Base-by-base conservation (phyloP, 2,329 filamentous ascomycete species). In the Paracoccidioides lutzii region DNA sequence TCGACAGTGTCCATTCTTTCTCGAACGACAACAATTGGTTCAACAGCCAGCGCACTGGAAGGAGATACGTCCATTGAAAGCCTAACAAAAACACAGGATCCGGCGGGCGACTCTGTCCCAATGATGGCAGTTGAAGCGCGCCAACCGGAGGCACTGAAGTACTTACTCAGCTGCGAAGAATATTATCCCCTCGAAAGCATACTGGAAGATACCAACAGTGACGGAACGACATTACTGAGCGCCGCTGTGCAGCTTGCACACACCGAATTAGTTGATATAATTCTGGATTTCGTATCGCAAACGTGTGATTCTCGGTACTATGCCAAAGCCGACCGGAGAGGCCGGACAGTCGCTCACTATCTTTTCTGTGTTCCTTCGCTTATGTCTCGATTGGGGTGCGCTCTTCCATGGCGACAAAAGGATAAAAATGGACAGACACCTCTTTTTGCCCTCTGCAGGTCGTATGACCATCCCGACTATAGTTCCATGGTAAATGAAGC, bases 371-470 rank as follows among this genome's bases (percentile, higher is more conserved):
- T 88, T 7, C 93, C 93, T 2, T 78, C 81, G 54, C 76, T 98
- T 22, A 93, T 98, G 61, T 74, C 77, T 46, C 79, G 80, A 55
- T 84, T 97, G 58, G 90, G 90, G 2, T 78, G 80, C 58, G 73
- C 91, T 61, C 76, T 98, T 54, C 87, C 89, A 7, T 98, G 93
- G 93, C 81, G 83, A 57, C 82, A 94, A 69, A 89, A 85, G 62
- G 93, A 98, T 70, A 94, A 90, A 68, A 96, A 97, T 66, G 93
- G 93, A 0, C 93, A 97, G 71, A 98, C 94, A n/a, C 94, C 93
- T 1, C 75, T 98, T 7, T 97, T 98, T 68, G 93, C 93, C 1
- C 77, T 97, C 0, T 97, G 90, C 69, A 83, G 93, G 63, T 97
- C 90, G 0, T 98, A 98, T 66, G 93, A 98, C 66, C 90, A 98